A percentile compares a stretch with the other conserved stretches of the same genome.
Conservation (phyloP, 1,284 basidiomycete genomes). For the Ustilago bromivora region DNA sequence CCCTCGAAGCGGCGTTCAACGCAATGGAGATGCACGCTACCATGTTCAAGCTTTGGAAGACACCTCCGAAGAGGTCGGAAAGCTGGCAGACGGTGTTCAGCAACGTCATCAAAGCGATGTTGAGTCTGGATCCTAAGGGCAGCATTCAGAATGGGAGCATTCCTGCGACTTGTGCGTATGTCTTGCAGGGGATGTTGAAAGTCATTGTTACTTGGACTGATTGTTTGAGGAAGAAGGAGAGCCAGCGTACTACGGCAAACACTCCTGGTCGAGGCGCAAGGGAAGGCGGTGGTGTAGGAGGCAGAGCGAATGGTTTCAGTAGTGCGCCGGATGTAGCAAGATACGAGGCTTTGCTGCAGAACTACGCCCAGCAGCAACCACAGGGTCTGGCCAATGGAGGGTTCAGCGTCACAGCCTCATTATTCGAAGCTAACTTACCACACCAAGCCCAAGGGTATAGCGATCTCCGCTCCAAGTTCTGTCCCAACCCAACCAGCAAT, state of each 20-base stretch:
- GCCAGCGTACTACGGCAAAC: slow-evolving; percentile 13
- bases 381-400: background rate
- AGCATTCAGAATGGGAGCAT: slow-evolving; percentile 42
- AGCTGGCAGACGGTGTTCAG: slow-evolving; percentile 40
- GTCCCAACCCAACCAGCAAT: background rate
- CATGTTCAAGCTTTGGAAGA: slow-evolving; percentile 46
- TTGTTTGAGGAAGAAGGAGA: slow-evolving; percentile 34
- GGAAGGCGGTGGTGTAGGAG: background rate
- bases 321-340: slow-evolving; percentile 3
- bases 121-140: slow-evolving; percentile 31
- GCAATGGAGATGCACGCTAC: slow-evolving; percentile 50
- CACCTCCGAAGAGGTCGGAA: slow-evolving; percentile 40
- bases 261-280: background rate
- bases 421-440: slow-evolving; percentile 7
- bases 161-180: slow-evolving; percentile 44
- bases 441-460: slow-evolving; percentile 5
- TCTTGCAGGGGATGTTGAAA: slow-evolving; percentile 44
- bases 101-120: slow-evolving; percentile 24
- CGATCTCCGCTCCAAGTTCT: background rate
- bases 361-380: background rate
- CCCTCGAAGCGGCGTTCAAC: slow-evolving; percentile 45
- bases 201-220: slow-evolving; percentile 42
- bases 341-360: slow-evolving; percentile 5
- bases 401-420: slow-evolving; percentile 10
- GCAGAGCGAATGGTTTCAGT: background rate